These are phyloP conservation scores for Sphaceloma murrayae DNA, from an alignment of 2,329 filamentous ascomycete species.

Conservation along the genomic window DNA sequence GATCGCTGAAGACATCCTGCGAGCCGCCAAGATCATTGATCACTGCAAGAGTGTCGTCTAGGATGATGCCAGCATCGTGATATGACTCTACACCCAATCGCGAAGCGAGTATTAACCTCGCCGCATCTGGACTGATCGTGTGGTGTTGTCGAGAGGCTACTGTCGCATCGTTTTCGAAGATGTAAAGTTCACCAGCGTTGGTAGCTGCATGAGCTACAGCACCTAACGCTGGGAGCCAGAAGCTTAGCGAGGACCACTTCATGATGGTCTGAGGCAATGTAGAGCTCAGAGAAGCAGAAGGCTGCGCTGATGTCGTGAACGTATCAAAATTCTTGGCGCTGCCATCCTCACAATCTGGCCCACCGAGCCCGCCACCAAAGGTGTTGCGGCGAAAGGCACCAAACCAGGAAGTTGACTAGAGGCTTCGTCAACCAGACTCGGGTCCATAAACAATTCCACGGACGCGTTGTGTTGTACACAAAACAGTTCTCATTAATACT, in stretches of 20 bases:
- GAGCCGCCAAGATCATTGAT: conserved; percentile 39
- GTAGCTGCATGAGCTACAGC: conserved; percentile 26
- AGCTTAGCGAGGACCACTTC: conserved; percentile 38
- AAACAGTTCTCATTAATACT: neutral
- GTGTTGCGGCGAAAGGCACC: no score
- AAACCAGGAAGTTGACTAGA: conserved; percentile 9
- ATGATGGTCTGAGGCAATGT: conserved; percentile 22
- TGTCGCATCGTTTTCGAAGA: conserved; percentile 27
- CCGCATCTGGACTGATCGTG: conserved; percentile 28
- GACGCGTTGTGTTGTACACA: conserved; percentile 10
- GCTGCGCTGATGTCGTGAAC: conserved; percentile 9
- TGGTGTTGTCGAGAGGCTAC: conserved; percentile 15
- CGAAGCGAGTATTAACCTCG: conserved; percentile 43
- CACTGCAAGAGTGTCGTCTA: conserved; percentile 34
- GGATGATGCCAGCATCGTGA: conserved; percentile 35
- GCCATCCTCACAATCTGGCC: neutral
- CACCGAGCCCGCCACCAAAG: no score
- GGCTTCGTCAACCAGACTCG: neutral
- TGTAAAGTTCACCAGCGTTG: conserved; percentile 30
- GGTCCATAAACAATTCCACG: conserved; percentile 8
- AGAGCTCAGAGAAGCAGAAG: neutral
- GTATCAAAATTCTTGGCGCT: conserved; percentile 11
- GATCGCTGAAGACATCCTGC: conserved; percentile 34
- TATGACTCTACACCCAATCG: conserved; percentile 42
- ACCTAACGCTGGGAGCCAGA: conserved; percentile 34